Evolutionary conservation across 495 filamentous ascomycete genomes (phyloP).

Genomic region (Neurospora sp.): DNA sequence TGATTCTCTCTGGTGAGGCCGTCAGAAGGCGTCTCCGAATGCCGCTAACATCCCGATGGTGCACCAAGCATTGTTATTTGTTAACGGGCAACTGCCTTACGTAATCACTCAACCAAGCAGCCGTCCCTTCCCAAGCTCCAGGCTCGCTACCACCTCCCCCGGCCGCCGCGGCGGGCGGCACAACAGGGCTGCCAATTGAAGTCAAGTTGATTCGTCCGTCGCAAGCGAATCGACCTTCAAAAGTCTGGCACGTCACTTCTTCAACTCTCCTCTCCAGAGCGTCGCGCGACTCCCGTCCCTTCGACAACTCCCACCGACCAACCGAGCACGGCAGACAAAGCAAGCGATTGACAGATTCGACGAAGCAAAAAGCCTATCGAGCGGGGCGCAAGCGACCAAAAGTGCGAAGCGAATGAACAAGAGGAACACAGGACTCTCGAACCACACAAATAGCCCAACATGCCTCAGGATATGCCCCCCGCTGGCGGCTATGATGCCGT

Average conservation of each 20-base stretch:
- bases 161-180: background rate
- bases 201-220: background rate
- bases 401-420: background rate
- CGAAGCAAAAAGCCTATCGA: background rate
- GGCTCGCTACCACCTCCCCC: background rate
- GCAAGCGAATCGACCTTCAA: background rate
- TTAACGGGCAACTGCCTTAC: background rate
- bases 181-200: background rate
- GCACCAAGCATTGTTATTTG: background rate
- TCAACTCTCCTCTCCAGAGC: background rate
- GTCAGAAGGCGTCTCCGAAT: background rate
- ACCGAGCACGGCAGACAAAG: background rate
- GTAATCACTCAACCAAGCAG: background rate
- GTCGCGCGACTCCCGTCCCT: background rate
- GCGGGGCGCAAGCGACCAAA: background rate
- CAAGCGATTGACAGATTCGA: background rate
- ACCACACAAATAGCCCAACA: conserved; percentile 25
- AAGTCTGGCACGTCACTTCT: background rate
- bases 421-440: conserved; percentile 3
- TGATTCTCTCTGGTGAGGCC: background rate
- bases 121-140: background rate
- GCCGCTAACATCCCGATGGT: background rate
- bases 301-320: background rate
- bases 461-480: conserved; percentile 90
- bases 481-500: conserved; percentile 86